Base-by-base conservation (phyloP, 1,139 yeast species). In the Zygosaccharomyces pseudobailii region DNA sequence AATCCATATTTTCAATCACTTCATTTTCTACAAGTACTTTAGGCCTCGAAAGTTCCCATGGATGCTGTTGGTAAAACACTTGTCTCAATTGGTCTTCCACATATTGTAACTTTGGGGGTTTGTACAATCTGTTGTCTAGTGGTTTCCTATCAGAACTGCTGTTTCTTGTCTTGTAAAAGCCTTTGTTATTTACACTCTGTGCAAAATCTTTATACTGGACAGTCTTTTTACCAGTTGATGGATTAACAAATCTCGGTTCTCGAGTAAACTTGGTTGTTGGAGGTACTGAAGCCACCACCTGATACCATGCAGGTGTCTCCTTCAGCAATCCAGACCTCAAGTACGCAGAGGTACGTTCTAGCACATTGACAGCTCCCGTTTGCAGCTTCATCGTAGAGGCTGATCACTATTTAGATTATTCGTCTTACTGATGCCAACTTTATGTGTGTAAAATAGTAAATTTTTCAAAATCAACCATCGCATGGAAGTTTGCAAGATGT, bases 41-140 rank as follows among this genome's bases (percentile, higher is more conserved):
- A n/a, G 98, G 97, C 56, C 96, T 79, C 3, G 98, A 87, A 50
- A 90, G 73, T 69, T 92, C 99, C 98, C 98, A 92, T 9, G 99
- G 98, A 67, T 92, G 99, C 65, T 90, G 96, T 51, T 80, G 82
- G 68, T 84, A 92, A 62, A 92, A 92, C 27, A 86, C 73, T 45
- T 78, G 74, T 71, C 98, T 80, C 57, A 92, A 71, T 58, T 82
- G 79, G 68, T 92, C 98, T 68, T 92, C 97, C 45, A 85, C 71
- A 62, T 80, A 89, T 50, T 69, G 70, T 59, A 92, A 73, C 56
- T 80, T 79, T 41, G 84, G 83, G 5, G 88, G 76, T 52, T 75
- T 71, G 59, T 78, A 78, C 31, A 80, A 60, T 45, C 69, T 71
- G 53, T 59, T 61, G 51, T 69, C 61, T 48, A 70, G 51, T 45